Percentiles rank a stretch among this genome's conserved stretches.
Evolutionary conservation across 2,329 filamentous ascomycete species (phyloP).

Genomic region (Ceratocystis cubensis): DNA sequence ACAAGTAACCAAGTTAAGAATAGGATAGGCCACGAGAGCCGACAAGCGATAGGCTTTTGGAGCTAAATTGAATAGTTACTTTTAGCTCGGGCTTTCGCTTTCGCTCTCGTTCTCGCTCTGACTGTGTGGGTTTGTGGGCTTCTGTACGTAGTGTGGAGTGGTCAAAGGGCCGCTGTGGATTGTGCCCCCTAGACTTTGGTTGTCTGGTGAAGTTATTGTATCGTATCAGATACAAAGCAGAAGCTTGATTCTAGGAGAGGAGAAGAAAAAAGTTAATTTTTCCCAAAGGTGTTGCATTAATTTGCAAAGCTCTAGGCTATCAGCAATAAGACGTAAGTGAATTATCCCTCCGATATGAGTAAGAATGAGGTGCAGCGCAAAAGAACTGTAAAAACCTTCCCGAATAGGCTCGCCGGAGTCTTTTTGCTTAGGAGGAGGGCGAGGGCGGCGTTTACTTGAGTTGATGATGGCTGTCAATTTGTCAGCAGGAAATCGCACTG

Average conservation of each 20-base stretch:
- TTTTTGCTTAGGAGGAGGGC: background rate
- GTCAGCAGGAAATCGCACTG: background rate
- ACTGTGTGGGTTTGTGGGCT: background rate
- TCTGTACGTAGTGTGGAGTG: background rate
- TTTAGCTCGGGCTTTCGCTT: background rate
- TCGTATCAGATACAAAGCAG: too few relatives aligned
- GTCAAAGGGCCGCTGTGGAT: background rate
- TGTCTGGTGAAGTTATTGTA: too few relatives aligned
- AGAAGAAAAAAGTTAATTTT: too few relatives aligned
- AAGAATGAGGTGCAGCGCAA: background rate
- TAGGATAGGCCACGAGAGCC: background rate
- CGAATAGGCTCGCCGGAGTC: background rate
- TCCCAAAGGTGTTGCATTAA: background rate
- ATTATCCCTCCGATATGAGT: background rate
- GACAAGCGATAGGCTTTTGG: background rate
- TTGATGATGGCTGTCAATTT: conserved; percentile 5
- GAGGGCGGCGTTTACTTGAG: background rate
- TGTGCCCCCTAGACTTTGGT: too few relatives aligned
- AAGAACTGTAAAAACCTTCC: background rate
- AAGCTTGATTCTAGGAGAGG: too few relatives aligned
- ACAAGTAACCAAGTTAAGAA: background rate
- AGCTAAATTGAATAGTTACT: background rate
- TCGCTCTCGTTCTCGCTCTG: background rate
- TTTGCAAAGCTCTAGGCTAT: background rate
- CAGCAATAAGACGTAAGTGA: background rate